Evolutionary conservation across 2,329 filamentous ascomycete genomes (phyloP).

Genomic region (Periconia macrospinosa): DNA sequence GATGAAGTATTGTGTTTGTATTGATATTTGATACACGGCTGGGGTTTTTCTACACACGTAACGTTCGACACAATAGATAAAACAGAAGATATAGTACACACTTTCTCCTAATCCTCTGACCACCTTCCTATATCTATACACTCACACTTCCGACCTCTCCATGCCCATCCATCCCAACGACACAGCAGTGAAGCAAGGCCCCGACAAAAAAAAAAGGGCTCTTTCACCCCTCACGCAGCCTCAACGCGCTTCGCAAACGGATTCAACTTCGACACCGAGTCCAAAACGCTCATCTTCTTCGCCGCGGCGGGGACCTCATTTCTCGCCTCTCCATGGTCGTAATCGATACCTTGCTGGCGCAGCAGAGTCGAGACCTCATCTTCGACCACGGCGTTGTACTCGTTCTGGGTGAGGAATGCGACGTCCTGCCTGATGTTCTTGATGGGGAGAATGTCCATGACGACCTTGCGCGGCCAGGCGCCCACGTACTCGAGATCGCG

Average conservation of each 20-base stretch:
- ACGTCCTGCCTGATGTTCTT: constrained; percentile 14
- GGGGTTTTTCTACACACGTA: not conserved
- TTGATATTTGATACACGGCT: no score
- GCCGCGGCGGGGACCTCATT: not conserved
- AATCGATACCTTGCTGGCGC: not conserved
- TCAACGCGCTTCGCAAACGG: not conserved
- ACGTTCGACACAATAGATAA: not conserved
- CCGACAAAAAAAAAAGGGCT: no score
- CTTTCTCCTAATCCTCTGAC: no score
- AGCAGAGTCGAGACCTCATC: constrained; percentile 21
- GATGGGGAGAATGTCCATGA: constrained; percentile 22
- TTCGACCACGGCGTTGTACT: constrained; percentile 19
- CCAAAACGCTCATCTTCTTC: not conserved
- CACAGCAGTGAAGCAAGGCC: no score
- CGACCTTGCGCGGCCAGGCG: constrained; percentile 23
- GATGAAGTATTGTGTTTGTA: no score
- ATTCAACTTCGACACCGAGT: not conserved
- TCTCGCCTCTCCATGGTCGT: no score
- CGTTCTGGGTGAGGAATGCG: constrained; percentile 18
- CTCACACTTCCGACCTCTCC: no score
- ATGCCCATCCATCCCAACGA: no score
- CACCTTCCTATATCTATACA: no score
- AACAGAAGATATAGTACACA: not conserved
- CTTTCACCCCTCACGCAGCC: not conserved
- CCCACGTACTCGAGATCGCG: constrained; percentile 33